phyloP scores from a whole-genome alignment of 306 rosid species.

The Crotalaria pallida region DNA sequence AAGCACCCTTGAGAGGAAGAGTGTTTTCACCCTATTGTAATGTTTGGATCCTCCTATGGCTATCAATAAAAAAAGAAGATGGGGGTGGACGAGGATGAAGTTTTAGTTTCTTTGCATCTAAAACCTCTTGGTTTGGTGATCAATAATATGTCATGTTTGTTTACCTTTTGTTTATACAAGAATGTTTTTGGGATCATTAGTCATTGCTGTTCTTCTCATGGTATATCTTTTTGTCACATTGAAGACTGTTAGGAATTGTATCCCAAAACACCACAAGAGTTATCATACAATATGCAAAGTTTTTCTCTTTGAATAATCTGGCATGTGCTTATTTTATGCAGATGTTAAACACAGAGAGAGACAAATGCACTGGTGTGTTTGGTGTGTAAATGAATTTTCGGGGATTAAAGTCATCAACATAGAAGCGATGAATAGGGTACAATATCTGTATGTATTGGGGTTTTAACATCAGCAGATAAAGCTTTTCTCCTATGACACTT shows the following conservation, averaged over 20 bases:
- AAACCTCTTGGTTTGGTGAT: background rate
- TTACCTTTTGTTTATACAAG: background rate
- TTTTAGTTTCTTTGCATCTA: background rate
- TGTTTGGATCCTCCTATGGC: background rate
- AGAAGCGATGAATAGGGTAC: background rate
- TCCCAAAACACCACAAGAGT: background rate
- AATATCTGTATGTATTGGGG: slow-evolving; percentile 16
- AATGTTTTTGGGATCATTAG: background rate
- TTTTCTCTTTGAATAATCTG: background rate
- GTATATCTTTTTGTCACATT: background rate
- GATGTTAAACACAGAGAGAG: background rate
- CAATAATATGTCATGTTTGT: background rate
- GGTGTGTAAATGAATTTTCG: background rate
- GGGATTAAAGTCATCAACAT: slow-evolving; percentile 2
- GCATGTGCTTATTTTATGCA: background rate
- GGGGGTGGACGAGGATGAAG: background rate
- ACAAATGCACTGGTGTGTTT: background rate
- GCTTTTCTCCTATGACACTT: slow-evolving; percentile 16
- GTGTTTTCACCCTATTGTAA: background rate
- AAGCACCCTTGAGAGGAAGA: too few species aligned
- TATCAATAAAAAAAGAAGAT: background rate
- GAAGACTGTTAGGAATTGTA: background rate
- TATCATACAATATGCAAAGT: background rate
- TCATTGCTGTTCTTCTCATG: background rate
- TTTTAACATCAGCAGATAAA: background rate